phyloP scores from a whole-genome alignment of 108 stramenopile species.

The Cyclotella atomus region DNA sequence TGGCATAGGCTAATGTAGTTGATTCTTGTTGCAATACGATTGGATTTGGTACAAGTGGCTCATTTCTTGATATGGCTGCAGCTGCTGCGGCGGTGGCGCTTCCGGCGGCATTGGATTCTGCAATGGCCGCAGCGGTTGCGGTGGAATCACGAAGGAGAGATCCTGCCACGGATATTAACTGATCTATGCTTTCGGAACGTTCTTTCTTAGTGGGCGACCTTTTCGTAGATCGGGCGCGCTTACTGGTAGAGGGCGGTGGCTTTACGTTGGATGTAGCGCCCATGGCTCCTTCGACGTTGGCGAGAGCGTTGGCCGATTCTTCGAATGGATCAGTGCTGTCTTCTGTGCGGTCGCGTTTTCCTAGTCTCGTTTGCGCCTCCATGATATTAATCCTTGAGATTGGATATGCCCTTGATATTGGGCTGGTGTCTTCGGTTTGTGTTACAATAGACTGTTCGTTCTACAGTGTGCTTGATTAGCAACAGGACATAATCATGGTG shows the following conservation, averaged over 20 bases:
- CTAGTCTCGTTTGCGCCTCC: conserved; percentile 13
- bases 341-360: not conserved
- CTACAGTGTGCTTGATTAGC: too few species aligned
- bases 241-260: not conserved
- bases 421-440: too few species aligned
- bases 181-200: conserved; percentile 34
- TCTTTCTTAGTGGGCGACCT: conserved; percentile 2
- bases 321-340: conserved; percentile 18
- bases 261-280: conserved; percentile 1
- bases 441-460: too few species aligned
- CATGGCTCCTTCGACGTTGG: conserved; percentile 43
- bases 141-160: conserved; percentile 32
- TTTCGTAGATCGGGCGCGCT: not conserved
- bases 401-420: not conserved
- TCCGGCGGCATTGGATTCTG: conserved; percentile 18
- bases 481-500: too few species aligned
- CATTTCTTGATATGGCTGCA: not conserved
- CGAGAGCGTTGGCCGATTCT: conserved; percentile 41
- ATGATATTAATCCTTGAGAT: not conserved
- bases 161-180: conserved; percentile 39
- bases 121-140: conserved; percentile 21
- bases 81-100: conserved; percentile 11
- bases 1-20: too few species aligned
- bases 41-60: not conserved
- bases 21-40: conserved; percentile 23